Evolutionary conservation across 441 rosid species (phyloP).

Genomic region (Euphorbia corollata): DNA sequence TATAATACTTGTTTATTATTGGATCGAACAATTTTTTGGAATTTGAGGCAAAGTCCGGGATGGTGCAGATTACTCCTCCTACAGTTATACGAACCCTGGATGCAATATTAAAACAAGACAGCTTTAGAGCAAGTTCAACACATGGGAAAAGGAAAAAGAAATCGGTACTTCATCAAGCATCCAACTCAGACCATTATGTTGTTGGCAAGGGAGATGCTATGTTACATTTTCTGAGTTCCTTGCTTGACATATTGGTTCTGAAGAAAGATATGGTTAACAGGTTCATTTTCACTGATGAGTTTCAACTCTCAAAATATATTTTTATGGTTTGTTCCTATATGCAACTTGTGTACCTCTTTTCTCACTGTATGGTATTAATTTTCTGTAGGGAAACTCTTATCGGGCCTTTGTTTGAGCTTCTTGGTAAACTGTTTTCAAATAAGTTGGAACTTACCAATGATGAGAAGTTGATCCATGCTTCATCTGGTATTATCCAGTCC

Average conservation of each 20-base stretch:
- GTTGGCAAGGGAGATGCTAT: constrained; percentile 41
- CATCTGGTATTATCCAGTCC: constrained; percentile 36
- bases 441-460: constrained; percentile 41
- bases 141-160: constrained; percentile 60
- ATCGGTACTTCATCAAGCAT: constrained; percentile 27
- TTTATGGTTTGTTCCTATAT: constrained; percentile 13
- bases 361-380: constrained; percentile 14
- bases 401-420: constrained; percentile 75
- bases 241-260: constrained; percentile 72
- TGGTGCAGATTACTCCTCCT: constrained; percentile 60
- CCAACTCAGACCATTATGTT: constrained; percentile 24
- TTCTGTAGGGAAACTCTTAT: constrained; percentile 61
- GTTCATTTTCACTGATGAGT: constrained; percentile 30
- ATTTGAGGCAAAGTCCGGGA: constrained; percentile 21
- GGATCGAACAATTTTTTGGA: constrained; percentile 1
- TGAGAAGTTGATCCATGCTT: constrained; percentile 34
- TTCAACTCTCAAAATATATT: not conserved
- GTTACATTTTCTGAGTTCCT: constrained; percentile 50
- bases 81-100: constrained; percentile 50
- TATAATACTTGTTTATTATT: not conserved
- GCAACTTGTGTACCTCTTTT: not conserved
- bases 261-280: constrained; percentile 80
- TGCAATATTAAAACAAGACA: constrained; percentile 38
- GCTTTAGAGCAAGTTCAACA: constrained; percentile 28
- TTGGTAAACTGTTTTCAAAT: constrained; percentile 43